Base-by-base conservation (phyloP, 352 stramenopile genomes). In the Pythium sp. region DNA sequence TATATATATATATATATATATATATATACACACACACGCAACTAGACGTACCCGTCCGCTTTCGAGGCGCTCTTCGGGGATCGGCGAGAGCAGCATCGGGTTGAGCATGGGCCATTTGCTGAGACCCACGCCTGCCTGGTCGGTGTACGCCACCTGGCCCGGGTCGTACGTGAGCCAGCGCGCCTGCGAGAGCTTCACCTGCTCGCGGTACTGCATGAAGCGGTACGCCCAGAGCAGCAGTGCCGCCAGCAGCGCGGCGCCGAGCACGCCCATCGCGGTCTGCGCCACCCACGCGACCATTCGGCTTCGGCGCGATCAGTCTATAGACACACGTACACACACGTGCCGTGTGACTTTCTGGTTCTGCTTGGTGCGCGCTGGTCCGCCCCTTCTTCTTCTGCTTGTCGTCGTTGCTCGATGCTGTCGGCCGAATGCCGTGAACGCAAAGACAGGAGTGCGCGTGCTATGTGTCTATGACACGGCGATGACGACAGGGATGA, bases 151-250 rank as follows among this genome's bases (percentile, higher is more conserved):
- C 26, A 80, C 62, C 14, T 64, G 58, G 7, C 62, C 64, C 7
- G 79, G 64, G 2, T 90, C 81, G 70, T 85, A 90, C 28, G 72
- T 74, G 54, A 90, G 65, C 84, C 84, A 92, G 18, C 84, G 82
- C 70, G 78, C 81, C 57, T 91, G 84, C 32, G 84, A 87, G 55
- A 81, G 79, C 58, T 67, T 67, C 54, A 89, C 76, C 28, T 82
- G 80, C 59, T 79, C 75, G 11, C 82, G 80, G 72, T 91, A 92
- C 68, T 85, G 80, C 62, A 87, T 68, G 51, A 87, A 76, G 34
- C 81, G 77, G 58, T 82, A 89, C 20, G 81, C 59, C 84, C 84
- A 92, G 22, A 90, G 62, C 14, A 70, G 64, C 36, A 84, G 55
- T 38, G 86, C 64, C 38, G 76, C 76, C 51, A 89, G 55, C 58